phyloP scores from a whole-genome alignment of 768 basidiomycete genomes.

The Lyophyllum semitale region DNA sequence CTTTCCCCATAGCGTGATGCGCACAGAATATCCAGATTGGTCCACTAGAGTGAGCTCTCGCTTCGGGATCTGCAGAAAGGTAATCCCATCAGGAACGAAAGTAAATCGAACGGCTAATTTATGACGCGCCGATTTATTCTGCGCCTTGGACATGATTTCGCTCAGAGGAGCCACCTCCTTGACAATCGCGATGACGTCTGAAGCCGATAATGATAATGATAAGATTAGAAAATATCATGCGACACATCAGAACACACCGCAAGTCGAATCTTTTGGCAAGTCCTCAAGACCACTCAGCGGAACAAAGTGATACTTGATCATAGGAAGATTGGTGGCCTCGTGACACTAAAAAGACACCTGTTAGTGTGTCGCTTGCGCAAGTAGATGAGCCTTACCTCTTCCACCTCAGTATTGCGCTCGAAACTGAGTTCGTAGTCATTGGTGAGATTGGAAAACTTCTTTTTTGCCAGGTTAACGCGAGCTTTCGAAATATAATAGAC shows the following conservation, averaged over 20 bases:
- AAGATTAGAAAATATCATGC: neutral
- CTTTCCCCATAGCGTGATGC: slow-evolving; percentile 94
- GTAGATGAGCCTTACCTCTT: slow-evolving; percentile 57
- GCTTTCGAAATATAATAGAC: slow-evolving; percentile 92
- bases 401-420: slow-evolving; percentile 82
- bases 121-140: slow-evolving; percentile 60
- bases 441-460: slow-evolving; percentile 86
- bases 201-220: slow-evolving; percentile 10
- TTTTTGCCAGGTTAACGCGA: slow-evolving; percentile 93
- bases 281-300: slow-evolving; percentile 61
- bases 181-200: slow-evolving; percentile 88
- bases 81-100: slow-evolving; percentile 3
- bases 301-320: slow-evolving; percentile 83
- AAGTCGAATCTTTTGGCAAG: slow-evolving; percentile 76
- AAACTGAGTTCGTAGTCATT: slow-evolving; percentile 94
- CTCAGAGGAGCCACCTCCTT: slow-evolving; percentile 72
- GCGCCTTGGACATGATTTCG: slow-evolving; percentile 76
- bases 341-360: slow-evolving; percentile 58
- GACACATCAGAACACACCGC: slow-evolving; percentile 57
- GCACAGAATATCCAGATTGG: slow-evolving; percentile 71
- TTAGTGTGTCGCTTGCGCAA: slow-evolving; percentile 1
- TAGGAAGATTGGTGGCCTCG: slow-evolving; percentile 75
- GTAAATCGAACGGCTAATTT: neutral
- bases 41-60: slow-evolving; percentile 91
- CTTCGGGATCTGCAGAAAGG: slow-evolving; percentile 66